Evolutionary conservation across 345 rosid species (phyloP).

Genomic region (Euphorbia lathyris): DNA sequence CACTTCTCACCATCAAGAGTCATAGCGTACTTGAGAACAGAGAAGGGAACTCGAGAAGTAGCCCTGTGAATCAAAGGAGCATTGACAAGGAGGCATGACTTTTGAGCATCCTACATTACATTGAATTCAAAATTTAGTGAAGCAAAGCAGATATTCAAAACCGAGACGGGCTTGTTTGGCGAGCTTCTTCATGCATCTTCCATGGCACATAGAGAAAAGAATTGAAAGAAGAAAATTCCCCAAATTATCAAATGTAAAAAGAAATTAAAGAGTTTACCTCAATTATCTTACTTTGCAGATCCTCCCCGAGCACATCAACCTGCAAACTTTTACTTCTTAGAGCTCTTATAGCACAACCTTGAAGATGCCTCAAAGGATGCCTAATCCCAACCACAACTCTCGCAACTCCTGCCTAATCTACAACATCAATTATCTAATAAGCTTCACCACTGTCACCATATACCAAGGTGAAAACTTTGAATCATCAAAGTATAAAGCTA

Average conservation of each 20-base stretch:
- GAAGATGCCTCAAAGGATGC: conserved; percentile 83
- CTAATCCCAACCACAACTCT: conserved; percentile 88
- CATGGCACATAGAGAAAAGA: neutral
- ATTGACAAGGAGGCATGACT: conserved; percentile 77
- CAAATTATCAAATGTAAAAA: neutral
- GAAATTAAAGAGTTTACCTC: conserved; percentile 46
- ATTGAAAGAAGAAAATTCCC: neutral
- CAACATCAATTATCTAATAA: conserved; percentile 1
- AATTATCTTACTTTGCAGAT: conserved; percentile 62
- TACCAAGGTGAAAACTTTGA: neutral
- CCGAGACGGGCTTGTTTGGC: too few relatives aligned
- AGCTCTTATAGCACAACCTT: conserved; percentile 74
- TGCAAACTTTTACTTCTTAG: conserved; percentile 71
- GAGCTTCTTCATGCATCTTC: neutral
- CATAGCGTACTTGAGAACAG: conserved; percentile 95
- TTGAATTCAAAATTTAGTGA: neutral
- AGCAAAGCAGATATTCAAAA: too few relatives aligned
- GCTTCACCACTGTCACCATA: neutral
- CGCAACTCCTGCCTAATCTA: conserved; percentile 73
- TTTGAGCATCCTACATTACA: conserved; percentile 64
- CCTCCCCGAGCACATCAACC: conserved; percentile 93
- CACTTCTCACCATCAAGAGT: conserved; percentile 78
- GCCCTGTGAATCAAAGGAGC: conserved; percentile 85
- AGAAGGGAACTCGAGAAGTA: conserved; percentile 77
- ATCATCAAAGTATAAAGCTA: neutral